Base-by-base conservation (phyloP, 345 rosid species). In the Eucalyptus rudis region DNA sequence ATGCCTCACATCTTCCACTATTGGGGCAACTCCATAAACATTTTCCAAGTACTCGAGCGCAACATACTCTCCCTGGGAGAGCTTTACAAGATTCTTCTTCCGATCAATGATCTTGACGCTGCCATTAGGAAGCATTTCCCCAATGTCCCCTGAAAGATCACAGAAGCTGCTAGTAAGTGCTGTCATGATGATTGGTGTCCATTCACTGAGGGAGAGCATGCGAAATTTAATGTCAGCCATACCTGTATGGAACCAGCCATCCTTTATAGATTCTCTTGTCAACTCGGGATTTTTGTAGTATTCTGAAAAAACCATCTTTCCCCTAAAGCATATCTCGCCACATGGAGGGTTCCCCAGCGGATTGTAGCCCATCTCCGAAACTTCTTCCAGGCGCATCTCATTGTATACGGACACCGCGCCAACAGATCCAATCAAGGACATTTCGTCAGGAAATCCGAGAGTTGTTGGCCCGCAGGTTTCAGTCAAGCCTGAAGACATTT, bases 171-270 rank as follows among this genome's bases (percentile, higher is more conserved):
- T 40, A 85, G 49, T 10, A 71, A 40, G 84, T 20, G 20, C 47
- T 40, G 47, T 76, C 47, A 10, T 3, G 47, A 76, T 40, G 47
- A 76, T 71, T 20, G 81, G 25, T 40, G 84, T 76, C 47, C 29
- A 6, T 76, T 76, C 84, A 11, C 5, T 40, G 84, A 40, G 44
- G 84, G 47, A 76, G 29, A 36, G 84, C 47, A 20, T 20, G 47
- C 9, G 5, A 76, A 76, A 11, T 20, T 76, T 76, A 40, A 76
- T 76, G 47, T 71, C 20, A 47, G 51, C n/a, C 86, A 44, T 86
- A 97, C 99, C 99, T 92, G 99, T 98, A 89, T 98, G 99, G 90
- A 98, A 98, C 99, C 99, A 98, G 76, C 99, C 99, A 86, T 97
- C 99, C 90, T 86, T 90, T 58, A 98, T 91, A 91, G 94, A 91